phyloP scores from a whole-genome alignment of 2,329 filamentous ascomycete genomes.

The Cadophora malorum region DNA sequence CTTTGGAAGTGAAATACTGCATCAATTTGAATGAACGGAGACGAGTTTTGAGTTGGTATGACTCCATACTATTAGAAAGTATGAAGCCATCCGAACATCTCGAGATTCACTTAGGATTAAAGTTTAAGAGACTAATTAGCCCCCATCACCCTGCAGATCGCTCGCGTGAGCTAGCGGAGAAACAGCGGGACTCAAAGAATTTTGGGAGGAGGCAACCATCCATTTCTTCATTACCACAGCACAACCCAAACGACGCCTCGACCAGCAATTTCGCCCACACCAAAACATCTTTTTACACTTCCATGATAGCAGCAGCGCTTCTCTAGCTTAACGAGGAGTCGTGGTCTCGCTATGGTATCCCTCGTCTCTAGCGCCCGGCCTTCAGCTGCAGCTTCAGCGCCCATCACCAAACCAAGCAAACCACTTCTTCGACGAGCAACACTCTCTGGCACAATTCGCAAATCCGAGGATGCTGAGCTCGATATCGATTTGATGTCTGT shows the following conservation, averaged over 20 bases:
- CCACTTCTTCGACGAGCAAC: constrained; percentile 41
- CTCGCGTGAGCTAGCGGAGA: constrained; percentile 18
- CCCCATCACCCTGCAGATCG: constrained; percentile 6
- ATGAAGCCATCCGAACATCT: not conserved
- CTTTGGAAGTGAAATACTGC: not conserved
- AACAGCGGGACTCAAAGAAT: constrained; percentile 16
- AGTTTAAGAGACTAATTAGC: constrained; percentile 9
- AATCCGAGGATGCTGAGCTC: constrained; percentile 40
- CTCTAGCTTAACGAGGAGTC: constrained; percentile 22
- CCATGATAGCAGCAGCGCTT: constrained; percentile 29
- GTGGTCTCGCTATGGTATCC: constrained; percentile 37
- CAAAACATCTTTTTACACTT: constrained; percentile 3
- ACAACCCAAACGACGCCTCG: not conserved
- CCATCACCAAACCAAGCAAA: constrained; percentile 38
- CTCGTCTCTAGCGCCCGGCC: constrained; percentile 32
- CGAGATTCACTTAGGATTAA: not conserved
- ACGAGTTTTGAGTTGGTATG: not conserved
- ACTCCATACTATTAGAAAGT: not conserved
- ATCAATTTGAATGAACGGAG: not conserved
- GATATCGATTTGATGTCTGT: constrained; percentile 37
- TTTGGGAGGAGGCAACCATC: constrained; percentile 21
- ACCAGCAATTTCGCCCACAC: not conserved
- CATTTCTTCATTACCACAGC: constrained; percentile 13
- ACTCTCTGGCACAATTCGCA: constrained; percentile 41
- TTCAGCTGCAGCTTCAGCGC: constrained; percentile 22